phyloP scores from a whole-genome alignment of 176 grass and related monocot species.

The Hyparrhenia diplandra region DNA sequence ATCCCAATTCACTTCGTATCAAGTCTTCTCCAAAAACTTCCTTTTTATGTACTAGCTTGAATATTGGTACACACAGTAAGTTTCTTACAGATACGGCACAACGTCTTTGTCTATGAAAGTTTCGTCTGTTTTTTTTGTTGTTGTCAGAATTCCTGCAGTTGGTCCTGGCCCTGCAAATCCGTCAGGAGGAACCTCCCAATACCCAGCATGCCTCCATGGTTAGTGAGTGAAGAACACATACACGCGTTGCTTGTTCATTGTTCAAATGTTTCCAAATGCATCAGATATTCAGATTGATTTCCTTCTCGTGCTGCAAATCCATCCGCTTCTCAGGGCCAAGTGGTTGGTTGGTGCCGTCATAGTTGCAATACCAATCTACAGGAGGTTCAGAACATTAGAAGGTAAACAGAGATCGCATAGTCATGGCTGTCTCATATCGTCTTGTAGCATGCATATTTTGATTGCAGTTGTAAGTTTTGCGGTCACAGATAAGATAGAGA shows the following conservation, averaged over 20 bases:
- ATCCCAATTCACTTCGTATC: background rate
- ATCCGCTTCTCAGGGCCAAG: slow-evolving; percentile 26
- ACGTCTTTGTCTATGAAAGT: no score
- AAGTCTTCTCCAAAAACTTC: background rate
- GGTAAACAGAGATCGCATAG: background rate
- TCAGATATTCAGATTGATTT: background rate
- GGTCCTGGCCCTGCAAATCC: slow-evolving; percentile 3
- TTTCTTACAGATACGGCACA: no score
- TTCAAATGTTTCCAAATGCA: background rate
- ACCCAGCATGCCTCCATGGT: slow-evolving; percentile 50
- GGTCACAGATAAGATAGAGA: slow-evolving; percentile 55
- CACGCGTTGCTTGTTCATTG: background rate
- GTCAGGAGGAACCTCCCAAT: slow-evolving; percentile 32
- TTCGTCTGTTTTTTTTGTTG: background rate
- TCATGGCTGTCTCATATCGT: no score
- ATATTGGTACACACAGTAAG: no score
- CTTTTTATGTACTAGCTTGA: background rate
- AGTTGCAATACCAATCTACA: slow-evolving; percentile 52
- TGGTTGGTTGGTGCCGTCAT: slow-evolving; percentile 36
- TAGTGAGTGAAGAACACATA: background rate
- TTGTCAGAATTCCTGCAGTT: slow-evolving; percentile 25
- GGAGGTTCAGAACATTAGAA: slow-evolving; percentile 41
- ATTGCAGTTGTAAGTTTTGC: no score
- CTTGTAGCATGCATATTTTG: no score
- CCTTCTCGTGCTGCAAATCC: background rate